Conservation (phyloP, 108 stramenopile genomes). For the Seminavis robusta region DNA sequence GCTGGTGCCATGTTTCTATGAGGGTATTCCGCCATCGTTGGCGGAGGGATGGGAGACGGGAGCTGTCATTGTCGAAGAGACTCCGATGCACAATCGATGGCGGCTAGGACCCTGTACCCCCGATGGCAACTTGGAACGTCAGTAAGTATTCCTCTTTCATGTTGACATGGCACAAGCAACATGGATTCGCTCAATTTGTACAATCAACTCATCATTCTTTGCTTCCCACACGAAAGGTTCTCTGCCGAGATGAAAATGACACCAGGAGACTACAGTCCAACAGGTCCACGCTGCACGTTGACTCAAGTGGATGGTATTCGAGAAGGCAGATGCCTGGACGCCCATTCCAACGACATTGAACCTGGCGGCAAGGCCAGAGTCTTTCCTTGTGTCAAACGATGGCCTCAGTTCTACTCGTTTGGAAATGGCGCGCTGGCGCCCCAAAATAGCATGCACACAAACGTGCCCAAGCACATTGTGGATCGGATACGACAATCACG, state of each 20-base stretch:
- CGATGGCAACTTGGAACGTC: constrained; percentile 64
- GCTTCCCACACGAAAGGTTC: background rate
- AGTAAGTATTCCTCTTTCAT: constrained; percentile 21
- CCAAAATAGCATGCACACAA: constrained; percentile 51
- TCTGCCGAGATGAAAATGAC: constrained; percentile 58
- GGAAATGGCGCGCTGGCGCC: constrained; percentile 74
- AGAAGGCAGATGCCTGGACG: constrained; percentile 75
- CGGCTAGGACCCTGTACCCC: constrained; percentile 82
- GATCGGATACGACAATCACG: constrained; percentile 33
- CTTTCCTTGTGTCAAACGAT: constrained; percentile 72
- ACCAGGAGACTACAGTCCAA: constrained; percentile 54
- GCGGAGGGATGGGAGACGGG: constrained; percentile 74
- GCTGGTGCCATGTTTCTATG: constrained; percentile 78
- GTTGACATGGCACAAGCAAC: background rate
- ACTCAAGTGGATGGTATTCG: constrained; percentile 73
- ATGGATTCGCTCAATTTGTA: background rate
- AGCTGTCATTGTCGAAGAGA: constrained; percentile 82
- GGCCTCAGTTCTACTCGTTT: constrained; percentile 86
- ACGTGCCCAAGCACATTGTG: constrained; percentile 59
- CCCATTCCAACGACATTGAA: constrained; percentile 44
- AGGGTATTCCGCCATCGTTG: constrained; percentile 60
- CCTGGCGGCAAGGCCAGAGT: constrained; percentile 73
- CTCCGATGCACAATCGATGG: constrained; percentile 72
- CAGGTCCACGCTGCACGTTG: constrained; percentile 75
- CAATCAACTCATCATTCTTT: background rate